Evolutionary conservation across 148 eudicot species (phyloP), one percentile per base, ranked within the genome.

Genomic region (Talinum fruticosum): DNA sequence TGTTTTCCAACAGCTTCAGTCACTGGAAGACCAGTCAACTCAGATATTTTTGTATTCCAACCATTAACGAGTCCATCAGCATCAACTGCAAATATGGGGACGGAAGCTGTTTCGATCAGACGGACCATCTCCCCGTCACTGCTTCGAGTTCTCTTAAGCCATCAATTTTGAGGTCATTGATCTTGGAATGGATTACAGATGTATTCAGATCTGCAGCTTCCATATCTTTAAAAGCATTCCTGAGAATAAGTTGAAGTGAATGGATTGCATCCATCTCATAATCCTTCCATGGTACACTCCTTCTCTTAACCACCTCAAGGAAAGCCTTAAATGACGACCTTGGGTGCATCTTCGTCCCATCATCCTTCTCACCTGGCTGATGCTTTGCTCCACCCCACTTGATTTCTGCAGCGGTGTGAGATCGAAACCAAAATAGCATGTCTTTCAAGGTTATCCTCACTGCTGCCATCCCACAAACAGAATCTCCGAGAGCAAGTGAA

Each of bases 301-400:
- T 83, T 51, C 85, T 85, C 86, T 89, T 95, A 29, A 95, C 97
- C 38, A 93, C 97, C 83, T 90, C 99, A 18, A 95, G 87, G 53
- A 95, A 95, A 32, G 97, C 99, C 79, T 93, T 92, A 80, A 95
- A 95, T 3, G 99, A 95, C 21, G 97, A 95, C 79, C 99, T 79
- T 1, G 99, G 99, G 75, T 95, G 97, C 92, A 95, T 87, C 80
- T 88, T 91, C 29, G 86, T 78, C 2, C 93, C 96, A 72, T 95
- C 94, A 81, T 95, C 98, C 77, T 78, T 82, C 51, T 88, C 92
- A 35, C 86, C 93, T 1, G 83, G 84, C 35, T 88, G 90, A 64
- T 95, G 92, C 79, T 88, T 95, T 1, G 99, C 99, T 51, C 99
- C 99, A 23, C 96, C 97, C 99, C 99, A 95, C 74, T 88, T 86